phyloP scores from a whole-genome alignment of 1,139 yeast species.

The Pichia sp. region DNA sequence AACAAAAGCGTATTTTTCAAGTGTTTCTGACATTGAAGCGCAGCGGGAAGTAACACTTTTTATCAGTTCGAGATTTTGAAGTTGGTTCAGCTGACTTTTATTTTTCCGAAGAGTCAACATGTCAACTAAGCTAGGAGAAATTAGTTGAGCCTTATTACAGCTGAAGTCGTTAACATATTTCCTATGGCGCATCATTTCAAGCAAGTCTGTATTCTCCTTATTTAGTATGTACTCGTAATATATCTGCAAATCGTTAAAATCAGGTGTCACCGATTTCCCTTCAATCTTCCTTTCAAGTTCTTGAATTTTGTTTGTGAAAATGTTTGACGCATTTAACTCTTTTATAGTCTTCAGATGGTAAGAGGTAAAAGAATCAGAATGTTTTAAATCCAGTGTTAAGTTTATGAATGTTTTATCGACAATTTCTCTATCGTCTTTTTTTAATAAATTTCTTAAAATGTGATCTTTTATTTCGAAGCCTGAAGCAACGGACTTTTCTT shows the following conservation, averaged over 20 bases:
- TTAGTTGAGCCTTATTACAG: slow-evolving; percentile 54
- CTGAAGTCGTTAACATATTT: slow-evolving; percentile 63
- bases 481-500: slow-evolving; percentile 60
- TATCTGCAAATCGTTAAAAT: slow-evolving; percentile 49
- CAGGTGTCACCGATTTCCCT: slow-evolving; percentile 34
- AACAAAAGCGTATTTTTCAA: slow-evolving; percentile 78
- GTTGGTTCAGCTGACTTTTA: slow-evolving; percentile 22
- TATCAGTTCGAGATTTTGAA: slow-evolving; percentile 33
- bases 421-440: slow-evolving; percentile 24
- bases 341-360: slow-evolving; percentile 47
- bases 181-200: slow-evolving; percentile 52
- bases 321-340: slow-evolving; percentile 45
- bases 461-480: slow-evolving; percentile 44
- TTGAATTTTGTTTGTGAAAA: slow-evolving; percentile 43
- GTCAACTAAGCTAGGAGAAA: slow-evolving; percentile 46
- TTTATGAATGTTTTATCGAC: slow-evolving; percentile 56
- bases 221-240: slow-evolving; percentile 58
- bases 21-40: slow-evolving; percentile 42
- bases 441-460: slow-evolving; percentile 41
- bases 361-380: slow-evolving; percentile 47
- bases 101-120: slow-evolving; percentile 26
- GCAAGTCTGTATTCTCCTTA: slow-evolving; percentile 46
- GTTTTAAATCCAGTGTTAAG: slow-evolving; percentile 40
- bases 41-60: slow-evolving; percentile 44
- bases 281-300: slow-evolving; percentile 38